Evolutionary conservation across 1,284 basidiomycete genomes (phyloP).

Genomic region (Afroboletus lepidellus): DNA sequence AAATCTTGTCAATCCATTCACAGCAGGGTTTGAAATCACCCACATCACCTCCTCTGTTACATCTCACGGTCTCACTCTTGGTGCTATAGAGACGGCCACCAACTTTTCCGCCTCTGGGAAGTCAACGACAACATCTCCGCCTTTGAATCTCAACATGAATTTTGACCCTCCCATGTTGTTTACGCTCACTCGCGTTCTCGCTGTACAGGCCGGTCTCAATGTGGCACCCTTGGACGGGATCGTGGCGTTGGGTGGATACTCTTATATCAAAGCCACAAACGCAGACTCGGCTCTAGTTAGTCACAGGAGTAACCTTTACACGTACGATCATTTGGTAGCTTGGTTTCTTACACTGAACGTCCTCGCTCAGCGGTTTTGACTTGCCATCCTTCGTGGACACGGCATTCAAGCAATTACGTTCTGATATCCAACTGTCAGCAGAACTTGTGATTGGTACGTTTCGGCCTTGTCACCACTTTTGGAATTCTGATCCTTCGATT

Average conservation of each 20-base stretch:
- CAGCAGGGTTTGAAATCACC: constrained; percentile 57
- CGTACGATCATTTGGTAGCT: constrained; percentile 37
- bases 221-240: constrained; percentile 68
- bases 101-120: constrained; percentile 58
- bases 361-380: constrained; percentile 55
- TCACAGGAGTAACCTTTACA: constrained; percentile 52
- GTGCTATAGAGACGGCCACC: constrained; percentile 58
- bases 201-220: constrained; percentile 61
- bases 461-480: background rate
- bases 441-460: constrained; percentile 57
- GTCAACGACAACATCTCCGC: constrained; percentile 57
- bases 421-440: constrained; percentile 60
- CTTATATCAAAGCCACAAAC: constrained; percentile 50
- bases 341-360: constrained; percentile 12
- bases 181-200: constrained; percentile 66
- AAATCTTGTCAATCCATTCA: constrained; percentile 69
- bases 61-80: constrained; percentile 64
- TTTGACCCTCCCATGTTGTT: constrained; percentile 72
- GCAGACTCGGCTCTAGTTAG: constrained; percentile 34
- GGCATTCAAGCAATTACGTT: constrained; percentile 64
- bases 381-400: constrained; percentile 64
- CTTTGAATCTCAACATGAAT: constrained; percentile 65
- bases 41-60: constrained; percentile 64
- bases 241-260: constrained; percentile 67
- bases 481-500: constrained; percentile 1